phyloP scores from a whole-genome alignment of 768 basidiomycete genomes.

The Tricholomella constricta region DNA sequence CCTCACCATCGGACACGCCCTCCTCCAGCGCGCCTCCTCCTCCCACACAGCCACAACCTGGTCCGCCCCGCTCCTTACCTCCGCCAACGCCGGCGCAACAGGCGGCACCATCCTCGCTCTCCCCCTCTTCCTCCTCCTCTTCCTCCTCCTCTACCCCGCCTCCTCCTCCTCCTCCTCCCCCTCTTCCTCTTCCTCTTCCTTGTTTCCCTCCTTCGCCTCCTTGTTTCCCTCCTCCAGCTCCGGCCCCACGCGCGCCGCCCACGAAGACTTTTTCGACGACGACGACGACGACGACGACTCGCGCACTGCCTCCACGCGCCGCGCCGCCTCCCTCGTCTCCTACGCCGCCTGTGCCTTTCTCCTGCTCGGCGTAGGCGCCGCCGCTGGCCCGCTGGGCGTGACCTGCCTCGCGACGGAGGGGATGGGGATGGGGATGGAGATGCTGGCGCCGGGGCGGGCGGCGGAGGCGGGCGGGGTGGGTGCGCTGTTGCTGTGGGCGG shows the following conservation, averaged over 20 bases:
- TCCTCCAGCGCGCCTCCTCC: conserved; percentile 26
- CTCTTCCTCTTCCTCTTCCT: too few relatives aligned
- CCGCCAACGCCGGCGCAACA: conserved; percentile 33
- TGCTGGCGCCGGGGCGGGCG: conserved; percentile 29
- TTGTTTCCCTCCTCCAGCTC: too few relatives aligned
- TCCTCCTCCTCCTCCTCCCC: conserved; percentile 13
- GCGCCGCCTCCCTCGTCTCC: conserved; percentile 13
- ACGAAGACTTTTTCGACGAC: conserved; percentile 40
- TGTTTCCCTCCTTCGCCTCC: conserved; percentile 27
- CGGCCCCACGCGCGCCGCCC: conserved; percentile 12
- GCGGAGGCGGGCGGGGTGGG: conserved; percentile 37
- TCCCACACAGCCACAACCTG: conserved; percentile 14
- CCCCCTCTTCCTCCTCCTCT: conserved; percentile 34
- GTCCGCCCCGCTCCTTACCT: conserved; percentile 27
- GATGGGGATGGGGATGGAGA: neutral
- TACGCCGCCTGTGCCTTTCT: conserved; percentile 21
- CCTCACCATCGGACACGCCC: conserved; percentile 30
- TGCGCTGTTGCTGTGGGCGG: conserved; percentile 25
- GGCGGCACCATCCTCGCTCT: conserved; percentile 36
- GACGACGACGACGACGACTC: conserved; percentile 18
- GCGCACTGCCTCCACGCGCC: conserved; percentile 4
- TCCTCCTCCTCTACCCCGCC: conserved; percentile 28
- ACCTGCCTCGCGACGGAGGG: conserved; percentile 23
- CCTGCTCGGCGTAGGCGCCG: conserved; percentile 25
- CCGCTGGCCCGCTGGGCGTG: conserved; percentile 34